Evolutionary conservation across 257 asterid genomes (phyloP), one percentile per base, ranked within the genome.

Genomic region (Primulina eburnea): DNA sequence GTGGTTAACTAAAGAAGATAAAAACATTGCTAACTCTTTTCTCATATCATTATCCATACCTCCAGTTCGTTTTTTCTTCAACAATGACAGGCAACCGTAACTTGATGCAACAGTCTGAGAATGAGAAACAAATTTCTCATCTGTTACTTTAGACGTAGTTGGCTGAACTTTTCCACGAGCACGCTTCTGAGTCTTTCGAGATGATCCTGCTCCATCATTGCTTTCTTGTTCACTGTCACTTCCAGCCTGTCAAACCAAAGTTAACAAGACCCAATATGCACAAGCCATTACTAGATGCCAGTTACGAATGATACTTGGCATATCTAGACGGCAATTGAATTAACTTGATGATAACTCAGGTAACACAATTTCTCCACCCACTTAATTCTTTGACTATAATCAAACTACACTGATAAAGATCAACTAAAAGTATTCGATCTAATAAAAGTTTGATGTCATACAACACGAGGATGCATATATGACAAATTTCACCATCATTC

Each of bases 21-120:
- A 50, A 50, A 50, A 5, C 21, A 50, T 0, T 16, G 50, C 21
- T 61, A 69, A 24, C 32, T 28, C 20, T 69, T 29, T 14, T 74
- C 55, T 62, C 33, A 56, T 80, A 20, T 17, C 63, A 30, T 53
- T 53, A 55, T 52, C 20, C 90, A 64, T 86, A 93, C 98, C 98
- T 70, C 87, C 96, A 60, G 97, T 75, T 43, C 92, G 92, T 83
- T 85, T 90, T 89, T 90, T 90, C 88, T 90, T 90, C 77, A 82
- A 78, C 76, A 86, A 80, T 26, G 89, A 65, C 29, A 82, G 79
- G 75, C 89, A 81, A 66, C 94, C 90, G 37, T 78, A 78, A 72
- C 69, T 80, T 79, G 95, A 66, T 28, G 85, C 81, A 34, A 75
- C 63, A 61, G 79, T 71, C 43, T 86, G 89, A 69, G 94, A 73